phyloP scores from a whole-genome alignment of 257 asterid genomes.

The Solanum sitiens region DNA sequence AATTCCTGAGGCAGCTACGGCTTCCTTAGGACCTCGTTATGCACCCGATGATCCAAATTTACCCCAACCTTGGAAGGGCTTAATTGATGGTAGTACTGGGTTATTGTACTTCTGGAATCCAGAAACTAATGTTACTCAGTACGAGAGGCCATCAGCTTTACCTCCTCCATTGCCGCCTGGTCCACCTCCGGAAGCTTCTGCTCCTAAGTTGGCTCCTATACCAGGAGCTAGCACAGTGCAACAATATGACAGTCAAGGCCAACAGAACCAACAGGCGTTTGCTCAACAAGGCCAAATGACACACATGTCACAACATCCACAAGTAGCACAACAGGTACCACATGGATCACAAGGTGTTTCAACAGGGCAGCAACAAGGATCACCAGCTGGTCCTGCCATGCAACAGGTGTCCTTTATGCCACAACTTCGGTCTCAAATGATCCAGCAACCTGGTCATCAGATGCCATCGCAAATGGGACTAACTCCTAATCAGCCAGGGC shows the following conservation, averaged over 20 bases:
- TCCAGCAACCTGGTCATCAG: conserved; percentile 52
- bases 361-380: conserved; percentile 37
- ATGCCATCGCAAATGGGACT: conserved; percentile 34
- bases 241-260: conserved; percentile 33
- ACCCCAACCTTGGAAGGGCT: conserved; percentile 94
- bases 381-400: conserved; percentile 30
- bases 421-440: conserved; percentile 41
- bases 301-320: conserved; percentile 6
- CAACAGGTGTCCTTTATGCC: conserved; percentile 36
- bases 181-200: conserved; percentile 46
- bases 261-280: conserved; percentile 23
- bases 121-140: conserved; percentile 81
- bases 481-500: conserved; percentile 30
- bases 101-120: conserved; percentile 82
- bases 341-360: conserved; percentile 24
- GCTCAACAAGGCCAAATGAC: conserved; percentile 28
- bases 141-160: conserved; percentile 55
- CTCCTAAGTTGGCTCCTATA: conserved; percentile 55
- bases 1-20: conserved; percentile 53
- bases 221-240: conserved; percentile 50
- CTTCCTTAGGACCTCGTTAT: conserved; percentile 64
- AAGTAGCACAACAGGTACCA: conserved; percentile 14
- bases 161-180: conserved; percentile 71
- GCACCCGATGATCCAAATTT: conserved; percentile 89
- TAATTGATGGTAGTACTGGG: conserved; percentile 74